phyloP scores from a whole-genome alignment of 1,284 basidiomycete species.

The Golubevia pallescens region DNA sequence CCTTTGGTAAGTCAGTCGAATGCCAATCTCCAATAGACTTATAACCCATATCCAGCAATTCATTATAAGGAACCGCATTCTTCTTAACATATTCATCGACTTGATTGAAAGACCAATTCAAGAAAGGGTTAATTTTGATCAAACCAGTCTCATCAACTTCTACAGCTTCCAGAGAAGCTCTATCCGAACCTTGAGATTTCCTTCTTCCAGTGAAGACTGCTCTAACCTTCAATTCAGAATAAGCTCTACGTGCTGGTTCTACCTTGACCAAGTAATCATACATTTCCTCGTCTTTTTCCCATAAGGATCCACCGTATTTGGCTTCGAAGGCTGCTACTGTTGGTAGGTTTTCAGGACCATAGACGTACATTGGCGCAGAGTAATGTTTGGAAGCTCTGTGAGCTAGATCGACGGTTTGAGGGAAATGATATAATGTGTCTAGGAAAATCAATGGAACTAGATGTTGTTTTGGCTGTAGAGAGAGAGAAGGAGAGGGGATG shows the following conservation, averaged over 20 bases:
- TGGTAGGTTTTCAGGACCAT: constrained; percentile 77
- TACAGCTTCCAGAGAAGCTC: constrained; percentile 80
- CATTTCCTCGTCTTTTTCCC: constrained; percentile 84
- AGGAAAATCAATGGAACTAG: constrained; percentile 71
- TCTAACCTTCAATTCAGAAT: constrained; percentile 79
- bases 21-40: constrained; percentile 97
- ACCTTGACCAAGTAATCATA: constrained; percentile 97
- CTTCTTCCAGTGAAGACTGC: constrained; percentile 93
- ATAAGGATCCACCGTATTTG: constrained; percentile 80
- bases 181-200: constrained; percentile 86
- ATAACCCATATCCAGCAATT: constrained; percentile 87
- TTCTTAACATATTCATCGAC: constrained; percentile 85
- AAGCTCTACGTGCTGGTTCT: constrained; percentile 89
- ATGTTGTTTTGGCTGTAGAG: constrained; percentile 24
- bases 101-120: constrained; percentile 83
- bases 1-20: constrained; percentile 71
- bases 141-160: constrained; percentile 91
- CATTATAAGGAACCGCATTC: constrained; percentile 87
- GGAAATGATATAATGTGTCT: constrained; percentile 96
- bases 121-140: constrained; percentile 93
- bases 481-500: constrained; percentile 5
- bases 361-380: constrained; percentile 76
- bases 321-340: constrained; percentile 79
- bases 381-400: constrained; percentile 80
- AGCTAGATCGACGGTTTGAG: constrained; percentile 87